Evolutionary conservation across 2,329 filamentous ascomycete species (phyloP).

Genomic region (Fonsecaea monophora): DNA sequence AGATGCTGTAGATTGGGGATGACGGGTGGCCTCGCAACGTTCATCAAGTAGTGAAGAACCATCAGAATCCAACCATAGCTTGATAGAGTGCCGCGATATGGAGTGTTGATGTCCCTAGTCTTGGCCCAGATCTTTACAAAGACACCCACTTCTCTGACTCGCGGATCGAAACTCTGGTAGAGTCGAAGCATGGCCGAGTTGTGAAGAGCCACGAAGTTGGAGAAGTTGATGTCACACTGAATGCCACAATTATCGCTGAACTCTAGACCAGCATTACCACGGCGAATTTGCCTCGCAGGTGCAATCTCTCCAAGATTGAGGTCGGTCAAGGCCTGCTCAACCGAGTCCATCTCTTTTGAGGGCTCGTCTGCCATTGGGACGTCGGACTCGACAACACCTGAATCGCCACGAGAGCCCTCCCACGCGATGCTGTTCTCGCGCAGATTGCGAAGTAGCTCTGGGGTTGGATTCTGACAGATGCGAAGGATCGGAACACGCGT

Average conservation of each 20-base stretch:
- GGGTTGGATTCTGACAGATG: conserved; percentile 74
- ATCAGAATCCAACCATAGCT: conserved; percentile 93
- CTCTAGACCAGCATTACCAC: conserved; percentile 69
- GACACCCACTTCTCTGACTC: conserved; percentile 78
- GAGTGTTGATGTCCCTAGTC: conserved; percentile 80
- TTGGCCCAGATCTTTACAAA: conserved; percentile 95
- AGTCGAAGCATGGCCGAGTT: conserved; percentile 84
- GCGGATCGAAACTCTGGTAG: conserved; percentile 78
- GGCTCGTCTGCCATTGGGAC: conserved; percentile 13
- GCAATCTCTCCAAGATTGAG: conserved; percentile 31
- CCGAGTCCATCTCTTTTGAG: conserved; percentile 16
- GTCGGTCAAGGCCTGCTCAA: conserved; percentile 25
- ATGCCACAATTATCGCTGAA: conserved; percentile 81
- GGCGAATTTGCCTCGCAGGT: conserved; percentile 45
- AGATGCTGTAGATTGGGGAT: conserved; percentile 71
- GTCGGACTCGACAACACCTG: background rate
- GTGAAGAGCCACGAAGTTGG: conserved; percentile 79
- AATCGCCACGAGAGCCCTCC: conserved; percentile 26
- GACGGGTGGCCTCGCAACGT: conserved; percentile 79
- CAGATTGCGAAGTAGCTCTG: conserved; percentile 66
- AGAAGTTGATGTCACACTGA: conserved; percentile 92
- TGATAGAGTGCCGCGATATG: conserved; percentile 83
- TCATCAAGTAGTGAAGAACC: conserved; percentile 89
- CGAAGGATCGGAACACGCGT: conserved; percentile 89
- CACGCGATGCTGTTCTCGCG: conserved; percentile 61